A percentile compares a stretch with the other conserved stretches of the same genome.
These are phyloP conservation scores for Teratosphaeria zuluensis DNA, from an alignment of 2,329 filamentous ascomycete species.

Conservation along the genomic window DNA sequence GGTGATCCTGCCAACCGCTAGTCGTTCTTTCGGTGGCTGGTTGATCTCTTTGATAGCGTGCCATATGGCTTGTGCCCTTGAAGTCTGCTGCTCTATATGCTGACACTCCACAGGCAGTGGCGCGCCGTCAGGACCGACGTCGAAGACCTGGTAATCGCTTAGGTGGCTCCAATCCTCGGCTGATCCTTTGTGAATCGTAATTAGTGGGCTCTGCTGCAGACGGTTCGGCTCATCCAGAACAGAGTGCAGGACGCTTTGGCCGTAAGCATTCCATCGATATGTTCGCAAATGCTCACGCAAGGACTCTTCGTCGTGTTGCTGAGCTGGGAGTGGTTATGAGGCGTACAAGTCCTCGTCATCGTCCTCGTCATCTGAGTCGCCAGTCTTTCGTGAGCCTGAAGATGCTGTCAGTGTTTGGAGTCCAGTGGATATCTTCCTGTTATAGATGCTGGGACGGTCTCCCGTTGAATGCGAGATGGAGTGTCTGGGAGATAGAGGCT, in stretches of 20 bases:
- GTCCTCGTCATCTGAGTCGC: slow-evolving; percentile 28
- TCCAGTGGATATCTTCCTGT: slow-evolving; percentile 8
- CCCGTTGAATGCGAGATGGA: slow-evolving; percentile 3
- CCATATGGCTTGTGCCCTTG: slow-evolving; percentile 21
- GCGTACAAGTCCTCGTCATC: slow-evolving; percentile 31
- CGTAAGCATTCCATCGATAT: slow-evolving; percentile 34
- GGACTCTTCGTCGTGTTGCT: slow-evolving; percentile 34
- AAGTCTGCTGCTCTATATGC: slow-evolving; percentile 25
- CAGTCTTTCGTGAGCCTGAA: slow-evolving; percentile 11
- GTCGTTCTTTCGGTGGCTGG: slow-evolving; percentile 31
- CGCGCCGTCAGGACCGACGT: slow-evolving; percentile 40
- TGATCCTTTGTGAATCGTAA: slow-evolving; percentile 29
- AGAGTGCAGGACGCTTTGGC: slow-evolving; percentile 31
- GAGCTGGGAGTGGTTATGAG: slow-evolving; percentile 29
- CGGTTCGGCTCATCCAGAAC: slow-evolving; percentile 37
- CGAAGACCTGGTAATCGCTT: slow-evolving; percentile 49
- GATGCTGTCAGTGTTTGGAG: slow-evolving; percentile 8
- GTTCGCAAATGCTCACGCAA: slow-evolving; percentile 36
- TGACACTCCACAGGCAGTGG: slow-evolving; percentile 29
- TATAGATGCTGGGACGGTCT: neutral
- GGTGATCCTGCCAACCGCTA: slow-evolving; percentile 48
- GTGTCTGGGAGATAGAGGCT: slow-evolving; percentile 4
- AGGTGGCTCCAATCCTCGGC: slow-evolving; percentile 34
- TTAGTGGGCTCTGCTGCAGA: slow-evolving; percentile 27
- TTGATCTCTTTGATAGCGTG: slow-evolving; percentile 28